Conservation (phyloP, 2,329 filamentous ascomycete species). For the Clonostachys rhizophaga region DNA sequence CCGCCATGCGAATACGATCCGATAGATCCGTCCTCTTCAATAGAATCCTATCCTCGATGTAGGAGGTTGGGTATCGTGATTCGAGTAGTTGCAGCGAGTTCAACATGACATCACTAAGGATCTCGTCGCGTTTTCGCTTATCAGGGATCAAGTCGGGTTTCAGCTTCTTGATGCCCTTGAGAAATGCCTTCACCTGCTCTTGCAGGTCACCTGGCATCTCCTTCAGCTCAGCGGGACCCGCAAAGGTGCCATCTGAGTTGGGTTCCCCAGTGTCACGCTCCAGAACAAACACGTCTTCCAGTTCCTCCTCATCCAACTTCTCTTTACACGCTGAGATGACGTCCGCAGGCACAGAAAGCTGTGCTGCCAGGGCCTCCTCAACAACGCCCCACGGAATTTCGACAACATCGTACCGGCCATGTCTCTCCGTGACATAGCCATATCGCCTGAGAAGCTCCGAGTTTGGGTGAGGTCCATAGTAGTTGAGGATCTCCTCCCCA, state of each 20-base stretch:
- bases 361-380: conserved; percentile 32
- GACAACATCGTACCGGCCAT: conserved; percentile 75
- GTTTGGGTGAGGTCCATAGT: conserved; percentile 81
- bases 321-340: conserved; percentile 28
- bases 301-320: conserved; percentile 40
- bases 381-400: conserved; percentile 66
- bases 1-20: conserved; percentile 51
- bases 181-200: conserved; percentile 42
- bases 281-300: conserved; percentile 73
- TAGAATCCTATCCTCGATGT: conserved; percentile 32
- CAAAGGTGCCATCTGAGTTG: conserved; percentile 39
- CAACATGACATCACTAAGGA: conserved; percentile 32
- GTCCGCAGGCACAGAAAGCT: conserved; percentile 27
- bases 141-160: conserved; percentile 35
- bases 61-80: conserved; percentile 34
- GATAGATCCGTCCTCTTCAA: conserved; percentile 18
- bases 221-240: conserved; percentile 26
- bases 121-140: conserved; percentile 43
- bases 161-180: conserved; percentile 43
- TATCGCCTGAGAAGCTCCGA: conserved; percentile 81
- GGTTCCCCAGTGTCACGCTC: conserved; percentile 50
- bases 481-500: conserved; percentile 79
- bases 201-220: conserved; percentile 45
- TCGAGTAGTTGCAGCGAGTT: conserved; percentile 29
- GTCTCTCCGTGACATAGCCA: conserved; percentile 78